phyloP scores from a whole-genome alignment of 2,329 filamentous ascomycete genomes.

The Xylaria sp. region DNA sequence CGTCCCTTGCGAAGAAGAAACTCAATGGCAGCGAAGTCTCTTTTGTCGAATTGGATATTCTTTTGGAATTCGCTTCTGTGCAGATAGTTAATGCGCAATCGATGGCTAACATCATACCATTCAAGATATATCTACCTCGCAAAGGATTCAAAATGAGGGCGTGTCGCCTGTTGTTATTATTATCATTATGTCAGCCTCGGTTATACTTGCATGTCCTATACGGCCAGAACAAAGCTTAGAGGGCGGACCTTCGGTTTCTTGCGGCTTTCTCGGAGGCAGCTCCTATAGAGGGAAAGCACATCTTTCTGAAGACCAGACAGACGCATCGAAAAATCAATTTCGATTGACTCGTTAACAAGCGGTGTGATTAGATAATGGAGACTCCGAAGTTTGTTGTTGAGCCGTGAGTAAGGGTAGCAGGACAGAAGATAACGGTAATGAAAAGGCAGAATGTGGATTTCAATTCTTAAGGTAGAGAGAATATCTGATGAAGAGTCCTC shows the following conservation, averaged over 20 bases:
- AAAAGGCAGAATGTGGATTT: conserved; percentile 19
- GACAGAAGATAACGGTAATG: not conserved
- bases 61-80: conserved; percentile 80
- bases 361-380: not conserved
- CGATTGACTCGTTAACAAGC: not conserved
- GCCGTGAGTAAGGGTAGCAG: not conserved
- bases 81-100: conserved; percentile 24
- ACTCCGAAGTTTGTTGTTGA: not conserved
- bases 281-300: conserved; percentile 85
- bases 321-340: conserved; percentile 54
- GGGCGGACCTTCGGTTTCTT: conserved; percentile 78
- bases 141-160: conserved; percentile 71
- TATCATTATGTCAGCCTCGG: conserved; percentile 21
- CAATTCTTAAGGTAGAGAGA: not conserved
- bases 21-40: conserved; percentile 87
- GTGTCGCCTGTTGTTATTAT: conserved; percentile 61
- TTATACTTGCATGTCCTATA: conserved; percentile 2
- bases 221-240: not conserved
- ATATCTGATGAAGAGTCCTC: conserved; percentile 8
- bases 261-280: conserved; percentile 82
- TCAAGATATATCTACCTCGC: conserved; percentile 63
- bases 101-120: not conserved
- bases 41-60: conserved; percentile 76
- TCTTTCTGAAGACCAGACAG: conserved; percentile 91
- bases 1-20: conserved; percentile 84